These are phyloP conservation scores for Ophiorrhiza pumila DNA, from an alignment of 257 asterid species.

Conservation along the genomic window DNA sequence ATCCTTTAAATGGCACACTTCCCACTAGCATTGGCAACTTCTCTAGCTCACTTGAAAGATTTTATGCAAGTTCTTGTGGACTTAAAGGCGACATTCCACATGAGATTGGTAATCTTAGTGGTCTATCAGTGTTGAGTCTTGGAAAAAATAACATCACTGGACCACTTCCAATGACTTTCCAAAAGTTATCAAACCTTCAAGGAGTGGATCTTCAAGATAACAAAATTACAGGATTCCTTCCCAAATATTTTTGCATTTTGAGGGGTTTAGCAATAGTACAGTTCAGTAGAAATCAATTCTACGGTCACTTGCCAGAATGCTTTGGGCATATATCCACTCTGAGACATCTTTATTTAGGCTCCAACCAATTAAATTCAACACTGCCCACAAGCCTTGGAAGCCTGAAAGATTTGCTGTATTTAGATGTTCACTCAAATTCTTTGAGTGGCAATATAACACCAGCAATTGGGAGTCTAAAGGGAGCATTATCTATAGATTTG, in stretches of 20 bases:
- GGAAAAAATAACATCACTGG: neutral
- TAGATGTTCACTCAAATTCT: neutral
- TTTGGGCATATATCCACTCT: conserved; percentile 12
- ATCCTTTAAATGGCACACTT: neutral
- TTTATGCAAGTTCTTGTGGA: neutral
- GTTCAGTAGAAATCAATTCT: neutral
- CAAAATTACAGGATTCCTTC: conserved; percentile 9
- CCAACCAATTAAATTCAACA: neutral
- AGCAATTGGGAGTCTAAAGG: neutral
- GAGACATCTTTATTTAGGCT: neutral
- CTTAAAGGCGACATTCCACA: conserved; percentile 1
- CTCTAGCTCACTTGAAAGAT: neutral
- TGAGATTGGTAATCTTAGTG: conserved; percentile 8
- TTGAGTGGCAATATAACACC: neutral
- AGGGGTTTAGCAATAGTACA: neutral
- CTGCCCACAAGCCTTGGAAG: neutral
- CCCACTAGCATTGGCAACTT: neutral
- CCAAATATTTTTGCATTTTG: neutral
- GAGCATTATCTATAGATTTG: neutral
- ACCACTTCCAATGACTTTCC: neutral
- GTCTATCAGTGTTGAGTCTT: neutral
- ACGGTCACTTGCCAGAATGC: neutral
- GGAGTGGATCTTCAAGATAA: neutral
- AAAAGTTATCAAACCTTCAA: conserved; percentile 9
- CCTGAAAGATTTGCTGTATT: neutral